A percentile compares a stretch with the other conserved stretches of the same genome.
Conservation (phyloP, 1,139 yeast genomes). For the Meyerozyma elateridarum region DNA sequence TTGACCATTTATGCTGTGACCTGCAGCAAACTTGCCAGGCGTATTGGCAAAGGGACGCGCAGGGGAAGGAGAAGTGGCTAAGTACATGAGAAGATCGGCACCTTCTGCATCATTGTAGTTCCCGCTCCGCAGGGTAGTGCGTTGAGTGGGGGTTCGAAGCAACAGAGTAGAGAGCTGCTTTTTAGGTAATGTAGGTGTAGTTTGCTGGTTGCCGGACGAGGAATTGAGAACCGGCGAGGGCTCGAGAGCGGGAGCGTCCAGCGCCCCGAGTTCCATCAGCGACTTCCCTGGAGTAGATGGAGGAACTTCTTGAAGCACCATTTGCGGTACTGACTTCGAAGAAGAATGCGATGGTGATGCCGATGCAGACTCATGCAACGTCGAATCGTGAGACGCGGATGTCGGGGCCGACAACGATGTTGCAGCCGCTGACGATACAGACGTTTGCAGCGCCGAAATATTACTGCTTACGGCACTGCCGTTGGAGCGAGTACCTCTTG, state of each 20-base stretch:
- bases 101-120: slow-evolving; percentile 61
- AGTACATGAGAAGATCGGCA: slow-evolving; percentile 73
- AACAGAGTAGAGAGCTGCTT: slow-evolving; percentile 12
- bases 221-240: slow-evolving; percentile 34
- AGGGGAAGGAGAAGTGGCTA: slow-evolving; percentile 85
- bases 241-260: slow-evolving; percentile 20
- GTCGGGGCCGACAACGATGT: neutral
- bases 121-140: slow-evolving; percentile 11
- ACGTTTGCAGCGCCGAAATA: neutral
- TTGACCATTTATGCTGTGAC: no score
- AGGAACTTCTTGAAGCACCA: slow-evolving; percentile 36
- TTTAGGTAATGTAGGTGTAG: slow-evolving; percentile 35
- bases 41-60: slow-evolving; percentile 35
- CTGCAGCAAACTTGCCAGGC: slow-evolving; percentile 24
- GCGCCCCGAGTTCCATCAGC: slow-evolving; percentile 4
- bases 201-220: slow-evolving; percentile 14
- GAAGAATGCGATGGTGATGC: neutral
- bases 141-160: slow-evolving; percentile 38
- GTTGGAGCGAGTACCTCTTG: no score
- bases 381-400: no score
- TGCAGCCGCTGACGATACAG: neutral
- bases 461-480: no score
- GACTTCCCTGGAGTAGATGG: slow-evolving; percentile 26
- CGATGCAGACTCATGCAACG: neutral
- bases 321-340: slow-evolving; percentile 23